A percentile compares a stretch with the other conserved stretches of the same genome.
Evolutionary conservation across 208 protist species (phyloP).

Genomic region (Porcisia hertigi): DNA sequence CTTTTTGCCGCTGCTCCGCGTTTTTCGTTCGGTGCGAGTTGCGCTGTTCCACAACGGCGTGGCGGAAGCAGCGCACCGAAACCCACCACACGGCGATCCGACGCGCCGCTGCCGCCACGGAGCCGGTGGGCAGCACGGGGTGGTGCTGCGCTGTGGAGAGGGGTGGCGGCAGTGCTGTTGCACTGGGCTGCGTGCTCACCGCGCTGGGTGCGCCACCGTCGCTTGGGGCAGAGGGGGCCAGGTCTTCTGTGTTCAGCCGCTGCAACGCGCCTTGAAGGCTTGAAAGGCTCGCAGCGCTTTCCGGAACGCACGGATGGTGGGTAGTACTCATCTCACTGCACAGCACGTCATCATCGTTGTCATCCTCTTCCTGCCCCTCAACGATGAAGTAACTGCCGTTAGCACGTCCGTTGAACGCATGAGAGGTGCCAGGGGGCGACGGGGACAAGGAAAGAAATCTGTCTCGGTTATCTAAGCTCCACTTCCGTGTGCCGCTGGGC

Average conservation of each 20-base stretch:
- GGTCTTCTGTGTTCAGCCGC: conserved; percentile 20
- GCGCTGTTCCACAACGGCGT: conserved; percentile 14
- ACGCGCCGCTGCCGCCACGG: conserved; percentile 23
- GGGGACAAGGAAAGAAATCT: not conserved
- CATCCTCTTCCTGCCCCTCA: not conserved
- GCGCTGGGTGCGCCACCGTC: not conserved
- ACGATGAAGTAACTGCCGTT: not conserved
- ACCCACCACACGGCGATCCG: conserved; percentile 35
- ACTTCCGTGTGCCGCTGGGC: not conserved
- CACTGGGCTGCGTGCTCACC: conserved; percentile 12
- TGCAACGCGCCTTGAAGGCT: conserved; percentile 6
- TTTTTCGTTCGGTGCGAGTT: conserved; percentile 17
- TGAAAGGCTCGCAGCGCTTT: conserved; percentile 16
- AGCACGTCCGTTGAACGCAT: not conserved
- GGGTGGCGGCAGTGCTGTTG: not conserved
- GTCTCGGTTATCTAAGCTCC: not conserved
- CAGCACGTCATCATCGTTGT: conserved; percentile 1
- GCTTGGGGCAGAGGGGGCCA: not conserved
- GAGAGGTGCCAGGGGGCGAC: not conserved
- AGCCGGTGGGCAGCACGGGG: not conserved
- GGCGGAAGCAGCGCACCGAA: conserved; percentile 10
- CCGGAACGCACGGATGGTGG: conserved; percentile 6
- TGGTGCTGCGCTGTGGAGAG: conserved; percentile 11
- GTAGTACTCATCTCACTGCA: not conserved
- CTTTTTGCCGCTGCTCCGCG: conserved; percentile 23